Evolutionary conservation across 2,329 filamentous ascomycete genomes (phyloP), one percentile per base, ranked within the genome.

Genomic region (Ceratocystis papillata): DNA sequence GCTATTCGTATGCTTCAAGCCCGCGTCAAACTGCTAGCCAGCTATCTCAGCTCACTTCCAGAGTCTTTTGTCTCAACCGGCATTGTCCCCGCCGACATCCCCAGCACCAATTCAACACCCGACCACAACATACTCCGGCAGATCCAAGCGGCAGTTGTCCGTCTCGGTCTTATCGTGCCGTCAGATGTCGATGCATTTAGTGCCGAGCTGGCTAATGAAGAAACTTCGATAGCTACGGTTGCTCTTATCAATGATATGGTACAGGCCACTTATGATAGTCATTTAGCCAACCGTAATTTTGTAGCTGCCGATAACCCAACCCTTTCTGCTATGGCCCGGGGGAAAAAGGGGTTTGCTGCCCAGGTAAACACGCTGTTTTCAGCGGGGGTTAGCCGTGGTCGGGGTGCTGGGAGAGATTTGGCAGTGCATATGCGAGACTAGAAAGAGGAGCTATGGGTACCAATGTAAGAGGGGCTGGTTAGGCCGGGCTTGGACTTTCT

Each of bases 1-100:
- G 92, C 94, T 30, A 87, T 96, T 72, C 93, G 91, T 77, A 96
- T 96, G 86, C 84, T 99, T 33, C 87, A 93, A 72, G 84, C 86
- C 5, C 85, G 89, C 62, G 84, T 94, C 70, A 81, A 83, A 57
- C 81, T 93, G 66, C 82, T 93, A 70, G 82, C 82, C 68, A 80
- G 80, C n/a, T 97, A 96, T 73, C 84, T 99, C 60, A 69, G 82
- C 81, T 15, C 81, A 94, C 1, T 87, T 88, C 0, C 80, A 83
- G 6, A 86, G 85, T 25, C 85, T 86, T 71, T 77, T 86, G 45
- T 81, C 79, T 5, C 69, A 71, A 25, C 22, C 8, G 48, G 48
- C 20, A 12, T 68, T 72, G 8, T 71, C 70, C 69, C 66, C 67
- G 62, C 74, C 75, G 72, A 78, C 74, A 74, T 73, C 0, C 75